A percentile compares a stretch with the other conserved stretches of the same genome.
These are phyloP conservation scores for Termitomyces sp. DNA, from an alignment of 768 basidiomycete genomes.

Conservation along the genomic window DNA sequence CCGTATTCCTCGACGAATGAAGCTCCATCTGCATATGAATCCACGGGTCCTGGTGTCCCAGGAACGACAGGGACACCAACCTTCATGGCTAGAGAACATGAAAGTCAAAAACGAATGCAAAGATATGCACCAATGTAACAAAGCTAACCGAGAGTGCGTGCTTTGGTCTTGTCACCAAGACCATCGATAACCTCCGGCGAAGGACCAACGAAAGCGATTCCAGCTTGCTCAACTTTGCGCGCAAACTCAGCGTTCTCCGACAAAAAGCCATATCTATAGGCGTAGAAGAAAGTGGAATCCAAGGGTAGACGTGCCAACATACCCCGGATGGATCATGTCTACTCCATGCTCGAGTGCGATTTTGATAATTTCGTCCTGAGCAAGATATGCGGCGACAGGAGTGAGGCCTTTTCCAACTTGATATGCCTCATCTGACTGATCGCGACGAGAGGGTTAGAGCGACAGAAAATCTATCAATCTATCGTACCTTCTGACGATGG, in stretches of 20 bases:
- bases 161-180: slow-evolving; percentile 98
- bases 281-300: not conserved
- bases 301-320: slow-evolving; percentile 16
- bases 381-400: slow-evolving; percentile 94
- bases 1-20: slow-evolving; percentile 94
- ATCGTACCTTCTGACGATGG: slow-evolving; percentile 90
- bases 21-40: slow-evolving; percentile 69
- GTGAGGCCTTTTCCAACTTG: slow-evolving; percentile 95
- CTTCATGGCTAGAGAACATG: slow-evolving; percentile 61
- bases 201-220: slow-evolving; percentile 95
- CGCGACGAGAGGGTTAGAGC: slow-evolving; percentile 25
- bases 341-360: slow-evolving; percentile 98
- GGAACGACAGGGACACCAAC: slow-evolving; percentile 95
- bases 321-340: slow-evolving; percentile 99
- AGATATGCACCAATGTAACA: not conserved
- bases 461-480: slow-evolving; percentile 4
- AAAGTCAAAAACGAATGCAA: slow-evolving; percentile 1
- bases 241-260: slow-evolving; percentile 97
- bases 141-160: slow-evolving; percentile 71
- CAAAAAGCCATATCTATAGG: slow-evolving; percentile 86
- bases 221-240: slow-evolving; percentile 96
- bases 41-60: slow-evolving; percentile 95
- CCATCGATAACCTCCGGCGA: slow-evolving; percentile 95
- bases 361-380: slow-evolving; percentile 95
- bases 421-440: slow-evolving; percentile 95